Base-by-base conservation (phyloP, 2,329 filamentous ascomycete genomes). In the Apiospora marii region DNA sequence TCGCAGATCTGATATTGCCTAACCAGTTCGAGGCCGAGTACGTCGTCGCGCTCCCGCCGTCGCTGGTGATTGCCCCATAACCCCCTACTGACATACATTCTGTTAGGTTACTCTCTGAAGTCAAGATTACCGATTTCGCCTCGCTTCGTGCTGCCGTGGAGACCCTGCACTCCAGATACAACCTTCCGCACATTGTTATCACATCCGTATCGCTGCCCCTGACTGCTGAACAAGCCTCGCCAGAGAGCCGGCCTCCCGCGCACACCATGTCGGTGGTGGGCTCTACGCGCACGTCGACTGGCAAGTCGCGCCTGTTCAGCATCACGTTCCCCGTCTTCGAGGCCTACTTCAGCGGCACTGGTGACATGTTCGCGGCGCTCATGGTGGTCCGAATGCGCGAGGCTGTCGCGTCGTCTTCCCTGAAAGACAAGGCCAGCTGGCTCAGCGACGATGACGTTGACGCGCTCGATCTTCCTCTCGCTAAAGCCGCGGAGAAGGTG, bases 11-110 rank as follows among this genome's bases (percentile, higher is more conserved):
- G 76, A 97, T 99, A 72, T 84, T 98, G 22, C 96, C 96, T 4
- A 99, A 99, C 81, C 96, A 98, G 78, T 99, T 98, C 77, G 96
- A 99, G 85, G 94, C 95, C 61, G 96, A 99, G 94, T 97, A 85
- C 77, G 91, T 84, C 3, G 12, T 44, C n/a, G 24, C 74, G 0
- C 10, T 12, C 10, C 53, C 34, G 14, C 22, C 58, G 8, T 12
- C 4, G 4, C 13, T 41, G 19, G 2, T 41, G 34, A 6, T 10
- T 22, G 22, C 8, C 27, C 27, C 4, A 8, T n/a, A 10, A 34
- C 4, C 27, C 4, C 5, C 7, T n/a, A 41, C 58, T 10, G 76
- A 48, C 14, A 46, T 69, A 19, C 6, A 2, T 19, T 2, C 10
- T 30, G n/a, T n/a, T 73, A 97, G 94, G 80, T 87, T 95, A 48